A percentile compares a stretch with the other conserved stretches of the same genome.
Evolutionary conservation across 2,329 filamentous ascomycete genomes (phyloP).

Genomic region (Penicillium freii): DNA sequence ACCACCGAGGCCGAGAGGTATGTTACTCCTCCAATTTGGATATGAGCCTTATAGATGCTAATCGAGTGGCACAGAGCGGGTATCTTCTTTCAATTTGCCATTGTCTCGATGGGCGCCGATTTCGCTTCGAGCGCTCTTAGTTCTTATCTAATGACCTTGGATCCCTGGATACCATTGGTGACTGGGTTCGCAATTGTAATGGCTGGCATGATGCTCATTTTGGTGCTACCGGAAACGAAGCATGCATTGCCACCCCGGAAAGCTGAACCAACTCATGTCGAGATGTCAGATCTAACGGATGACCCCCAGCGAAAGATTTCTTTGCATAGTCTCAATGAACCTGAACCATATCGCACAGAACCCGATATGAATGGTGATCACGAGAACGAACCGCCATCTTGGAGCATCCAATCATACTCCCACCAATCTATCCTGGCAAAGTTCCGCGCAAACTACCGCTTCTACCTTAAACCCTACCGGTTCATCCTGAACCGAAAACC

Average conservation of each 20-base stretch:
- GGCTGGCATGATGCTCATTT: conserved; percentile 32
- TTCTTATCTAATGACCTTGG: conserved; percentile 42
- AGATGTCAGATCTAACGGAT: conserved; percentile 30
- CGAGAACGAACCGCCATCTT: conserved; percentile 15
- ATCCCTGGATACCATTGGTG: conserved; percentile 44
- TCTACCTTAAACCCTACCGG: conserved; percentile 39
- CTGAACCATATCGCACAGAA: conserved; percentile 16
- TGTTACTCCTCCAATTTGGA: not conserved
- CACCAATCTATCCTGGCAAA: conserved; percentile 16
- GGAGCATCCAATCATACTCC: conserved; percentile 15
- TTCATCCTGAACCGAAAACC: conserved; percentile 43
- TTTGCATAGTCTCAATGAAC: conserved; percentile 5
- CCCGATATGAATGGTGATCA: conserved; percentile 18
- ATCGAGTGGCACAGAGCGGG: conserved; percentile 29
- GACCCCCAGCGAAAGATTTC: conserved; percentile 18
- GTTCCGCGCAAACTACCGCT: conserved; percentile 22
- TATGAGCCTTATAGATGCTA: conserved; percentile 18
- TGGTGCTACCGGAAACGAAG: conserved; percentile 43
- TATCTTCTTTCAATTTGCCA: conserved; percentile 43
- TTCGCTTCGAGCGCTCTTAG: conserved; percentile 40
- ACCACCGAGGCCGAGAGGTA: conserved; percentile 47
- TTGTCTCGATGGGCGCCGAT: conserved; percentile 41
- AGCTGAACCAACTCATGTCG: conserved; percentile 22
- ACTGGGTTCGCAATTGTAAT: conserved; percentile 36
- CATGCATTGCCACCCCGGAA: conserved; percentile 24